Evolutionary conservation across 1,284 basidiomycete species (phyloP), one percentile per base, ranked within the genome.

Genomic region (Ganoderma sp.): DNA sequence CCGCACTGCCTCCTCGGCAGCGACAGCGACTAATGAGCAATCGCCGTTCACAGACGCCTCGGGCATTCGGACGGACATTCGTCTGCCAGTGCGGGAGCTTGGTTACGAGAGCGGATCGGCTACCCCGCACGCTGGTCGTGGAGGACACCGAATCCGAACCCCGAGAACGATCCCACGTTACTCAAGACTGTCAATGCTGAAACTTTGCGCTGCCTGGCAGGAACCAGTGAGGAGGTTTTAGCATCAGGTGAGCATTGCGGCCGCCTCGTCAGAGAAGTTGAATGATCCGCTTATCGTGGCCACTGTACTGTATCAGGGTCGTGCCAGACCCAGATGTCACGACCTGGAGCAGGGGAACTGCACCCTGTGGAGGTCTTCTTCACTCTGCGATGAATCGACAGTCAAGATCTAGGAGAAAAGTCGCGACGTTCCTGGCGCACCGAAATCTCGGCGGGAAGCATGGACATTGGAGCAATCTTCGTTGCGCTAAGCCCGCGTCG

Each of bases 241-340:
- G n/a, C 39, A 43, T 22, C 37, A 60, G 58, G 58, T 60, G 58
- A 19, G 58, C 41, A 60, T 15, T 37, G 14, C 39, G 39, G 39
- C 15, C 22, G 58, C 41, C 8, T n/a, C 58, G 22, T 41, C 41
- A 34, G 37, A 60, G 22, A 25, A 25, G 22, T 9, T 28, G 25
- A 39, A 41, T 39, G 41, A 60, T 62, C 43, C 32, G 57, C 17
- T 61, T 45, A 67, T 67, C 57, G 67, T 45, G 39, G 43, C 59
- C 50, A 48, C 43, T 59, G 61, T 58, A 57, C 64, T 67, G 50
- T 59, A 69, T 68, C 67, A 67, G 68, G 64, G 7, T 61, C 61
- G 5, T 48, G 52, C 37, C 62, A 48, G 64, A 61, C 64, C 64
- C 39, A 59, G 54, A 19, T 58, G 61, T 67, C 67, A 64, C 57